These are phyloP conservation scores for Boletus edulis DNA, from an alignment of 768 basidiomycete genomes.

Conservation along the genomic window DNA sequence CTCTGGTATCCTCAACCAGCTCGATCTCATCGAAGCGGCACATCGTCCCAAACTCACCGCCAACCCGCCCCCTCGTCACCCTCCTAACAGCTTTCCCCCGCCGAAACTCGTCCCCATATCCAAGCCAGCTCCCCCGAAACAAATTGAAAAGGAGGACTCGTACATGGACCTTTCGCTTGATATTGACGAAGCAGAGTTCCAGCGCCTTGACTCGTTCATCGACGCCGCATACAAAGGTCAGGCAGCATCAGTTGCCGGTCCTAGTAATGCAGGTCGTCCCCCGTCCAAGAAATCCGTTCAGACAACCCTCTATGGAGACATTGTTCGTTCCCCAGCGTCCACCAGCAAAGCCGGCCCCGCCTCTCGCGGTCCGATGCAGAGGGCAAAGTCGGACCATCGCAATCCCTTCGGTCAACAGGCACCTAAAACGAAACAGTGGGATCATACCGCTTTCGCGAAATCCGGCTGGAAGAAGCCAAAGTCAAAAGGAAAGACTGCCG, in stretches of 20 bases:
- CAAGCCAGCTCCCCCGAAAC: slow-evolving; percentile 14
- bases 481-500: slow-evolving; percentile 52
- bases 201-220: slow-evolving; percentile 51
- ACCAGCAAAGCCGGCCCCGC: slow-evolving; percentile 25
- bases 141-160: slow-evolving; percentile 38
- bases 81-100: not conserved
- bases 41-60: slow-evolving; percentile 29
- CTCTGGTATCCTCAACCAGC: slow-evolving; percentile 53
- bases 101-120: slow-evolving; percentile 1
- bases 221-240: slow-evolving; percentile 45
- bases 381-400: slow-evolving; percentile 40
- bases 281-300: slow-evolving; percentile 46
- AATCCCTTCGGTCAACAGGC: slow-evolving; percentile 53
- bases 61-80: not conserved
- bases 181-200: slow-evolving; percentile 53
- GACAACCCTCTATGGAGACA: slow-evolving; percentile 66
- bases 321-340: slow-evolving; percentile 38
- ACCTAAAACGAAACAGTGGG: slow-evolving; percentile 82
- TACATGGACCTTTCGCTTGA: slow-evolving; percentile 56
- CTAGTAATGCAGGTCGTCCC: slow-evolving; percentile 26
- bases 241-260: slow-evolving; percentile 40
- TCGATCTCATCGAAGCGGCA: slow-evolving; percentile 72
- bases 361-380: slow-evolving; percentile 37
- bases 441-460: slow-evolving; percentile 84
- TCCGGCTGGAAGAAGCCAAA: slow-evolving; percentile 62